Evolutionary conservation across 1,139 yeast species (phyloP).

Genomic region (Taiozyma sp.): DNA sequence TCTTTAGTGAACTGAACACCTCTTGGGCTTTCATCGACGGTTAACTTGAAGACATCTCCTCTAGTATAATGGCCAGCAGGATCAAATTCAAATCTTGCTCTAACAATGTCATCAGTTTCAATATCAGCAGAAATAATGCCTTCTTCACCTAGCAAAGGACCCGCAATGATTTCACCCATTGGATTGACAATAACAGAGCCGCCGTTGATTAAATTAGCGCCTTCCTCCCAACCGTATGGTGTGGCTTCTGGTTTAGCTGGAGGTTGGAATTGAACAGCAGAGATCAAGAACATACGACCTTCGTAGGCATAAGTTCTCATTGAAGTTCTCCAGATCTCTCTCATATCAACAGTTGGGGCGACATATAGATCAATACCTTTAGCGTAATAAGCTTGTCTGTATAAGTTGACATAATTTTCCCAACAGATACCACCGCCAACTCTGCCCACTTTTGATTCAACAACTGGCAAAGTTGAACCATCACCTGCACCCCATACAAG

Average conservation of each 20-base stretch:
- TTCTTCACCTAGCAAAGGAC: conserved; percentile 34
- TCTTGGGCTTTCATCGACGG: conserved; percentile 29
- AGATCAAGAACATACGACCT: conserved; percentile 30
- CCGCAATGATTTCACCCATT: conserved; percentile 36
- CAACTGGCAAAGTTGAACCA: conserved; percentile 35
- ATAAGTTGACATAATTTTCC: conserved; percentile 33
- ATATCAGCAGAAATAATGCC: conserved; percentile 34
- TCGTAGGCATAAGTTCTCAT: conserved; percentile 33
- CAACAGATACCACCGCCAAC: conserved; percentile 41
- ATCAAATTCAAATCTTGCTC: conserved; percentile 36
- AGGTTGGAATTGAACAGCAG: conserved; percentile 29
- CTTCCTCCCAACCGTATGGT: conserved; percentile 10
- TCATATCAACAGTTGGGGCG: conserved; percentile 39
- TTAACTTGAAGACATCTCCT: conserved; percentile 34
- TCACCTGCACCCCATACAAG: conserved; percentile 39
- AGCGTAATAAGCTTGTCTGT: conserved; percentile 35
- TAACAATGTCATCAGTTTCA: conserved; percentile 29
- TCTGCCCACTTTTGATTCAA: conserved; percentile 28
- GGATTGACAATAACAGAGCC: conserved; percentile 37
- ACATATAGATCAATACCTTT: conserved; percentile 34
- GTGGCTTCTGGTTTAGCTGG: conserved; percentile 8
- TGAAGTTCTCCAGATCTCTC: conserved; percentile 33
- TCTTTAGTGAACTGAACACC: background rate
- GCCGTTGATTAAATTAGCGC: conserved; percentile 30
- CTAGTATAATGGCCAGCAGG: conserved; percentile 36